Base-by-base conservation (phyloP, 2,329 filamentous ascomycete species). In the Ceratocystis destructans region DNA sequence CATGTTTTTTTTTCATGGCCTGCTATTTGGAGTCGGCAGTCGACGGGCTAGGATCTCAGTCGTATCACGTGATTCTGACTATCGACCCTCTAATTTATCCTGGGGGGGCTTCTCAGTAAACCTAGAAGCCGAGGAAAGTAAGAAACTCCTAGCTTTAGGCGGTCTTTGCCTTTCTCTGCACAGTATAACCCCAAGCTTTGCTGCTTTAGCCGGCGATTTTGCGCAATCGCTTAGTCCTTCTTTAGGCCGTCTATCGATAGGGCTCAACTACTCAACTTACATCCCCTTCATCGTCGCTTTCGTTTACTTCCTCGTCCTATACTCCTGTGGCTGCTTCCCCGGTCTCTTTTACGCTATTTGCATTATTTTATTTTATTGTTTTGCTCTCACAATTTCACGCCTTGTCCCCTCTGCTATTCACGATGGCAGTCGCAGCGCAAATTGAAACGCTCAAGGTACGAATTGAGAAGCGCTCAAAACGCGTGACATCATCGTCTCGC, bases 391-490 rank as follows among this genome's bases (percentile, higher is more conserved):
- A 15, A 37, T 15, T 37, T 28, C 41, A 20, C 44, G 33, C 37
- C 7, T 45, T 25, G 48, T 46, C 8, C 2, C 6, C 10, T 48
- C n/a, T 41, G 62, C 20, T 41, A 1, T 64, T 31, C 22, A 17
- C 20, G 15, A 62, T 66, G 64, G 66, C 62, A 17, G 41, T 67
- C 41, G 44, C 50, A 44, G 57, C 63, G 28, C 62, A 67, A 15
- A 63, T 67, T 37, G 66, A 67, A 25, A 50, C 50, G 48, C 53
- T 67, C 25, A 67, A 67, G 66, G 66, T 67, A 37, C 8, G 65
- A 31, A 20, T 20, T 7, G 22, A 20, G 22, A n/a, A 50, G 46
- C n/a, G 20, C n/a, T 20, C 48, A 17, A 53, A 66, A 63, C 53
- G 53, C 53, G 53, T 57, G 53, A 57, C 53, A 57, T 57, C 53